These are phyloP conservation scores for Talaromyces pinophilus DNA, from an alignment of 2,329 filamentous ascomycete genomes.

Conservation along the genomic window DNA sequence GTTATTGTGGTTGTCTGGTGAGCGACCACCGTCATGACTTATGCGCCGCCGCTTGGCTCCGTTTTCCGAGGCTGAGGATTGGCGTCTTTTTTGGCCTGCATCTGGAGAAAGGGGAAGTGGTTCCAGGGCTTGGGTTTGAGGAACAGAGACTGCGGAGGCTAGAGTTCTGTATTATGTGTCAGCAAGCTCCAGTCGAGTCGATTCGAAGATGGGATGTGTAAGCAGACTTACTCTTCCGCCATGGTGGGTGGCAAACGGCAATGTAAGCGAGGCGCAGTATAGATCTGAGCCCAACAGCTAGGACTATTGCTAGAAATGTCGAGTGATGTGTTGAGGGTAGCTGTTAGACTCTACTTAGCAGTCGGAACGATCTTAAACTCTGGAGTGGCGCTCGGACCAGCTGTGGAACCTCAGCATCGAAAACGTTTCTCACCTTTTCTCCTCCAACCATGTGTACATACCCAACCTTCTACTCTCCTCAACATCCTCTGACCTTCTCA, in stretches of 20 bases:
- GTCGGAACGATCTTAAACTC: neutral
- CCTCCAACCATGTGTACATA: neutral
- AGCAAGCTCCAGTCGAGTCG: neutral
- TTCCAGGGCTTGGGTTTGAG: conserved; percentile 41
- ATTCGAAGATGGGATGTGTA: neutral
- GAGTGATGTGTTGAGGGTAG: neutral
- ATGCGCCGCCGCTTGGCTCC: conserved; percentile 56
- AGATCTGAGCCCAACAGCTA: neutral
- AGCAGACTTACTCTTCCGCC: conserved; percentile 32
- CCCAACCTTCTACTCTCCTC: neutral
- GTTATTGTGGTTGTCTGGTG: conserved; percentile 22
- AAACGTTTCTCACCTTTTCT: conserved; percentile 7
- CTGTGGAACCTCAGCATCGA: conserved; percentile 11
- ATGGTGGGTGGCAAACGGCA: conserved; percentile 15
- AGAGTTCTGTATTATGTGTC: conserved; percentile 40
- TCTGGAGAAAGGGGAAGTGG: conserved; percentile 33
- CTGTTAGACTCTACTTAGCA: neutral
- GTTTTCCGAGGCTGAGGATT: conserved; percentile 56
- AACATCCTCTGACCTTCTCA: no score
- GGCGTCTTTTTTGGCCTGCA: conserved; percentile 52
- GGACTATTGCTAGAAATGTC: neutral
- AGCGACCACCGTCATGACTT: conserved; percentile 35
- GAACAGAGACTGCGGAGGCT: conserved; percentile 56
- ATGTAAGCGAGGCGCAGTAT: neutral
- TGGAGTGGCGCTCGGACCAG: conserved; percentile 23